These are phyloP conservation scores for Dipodascus geniculatus DNA, from an alignment of 805 yeast genomes.

Conservation along the genomic window DNA sequence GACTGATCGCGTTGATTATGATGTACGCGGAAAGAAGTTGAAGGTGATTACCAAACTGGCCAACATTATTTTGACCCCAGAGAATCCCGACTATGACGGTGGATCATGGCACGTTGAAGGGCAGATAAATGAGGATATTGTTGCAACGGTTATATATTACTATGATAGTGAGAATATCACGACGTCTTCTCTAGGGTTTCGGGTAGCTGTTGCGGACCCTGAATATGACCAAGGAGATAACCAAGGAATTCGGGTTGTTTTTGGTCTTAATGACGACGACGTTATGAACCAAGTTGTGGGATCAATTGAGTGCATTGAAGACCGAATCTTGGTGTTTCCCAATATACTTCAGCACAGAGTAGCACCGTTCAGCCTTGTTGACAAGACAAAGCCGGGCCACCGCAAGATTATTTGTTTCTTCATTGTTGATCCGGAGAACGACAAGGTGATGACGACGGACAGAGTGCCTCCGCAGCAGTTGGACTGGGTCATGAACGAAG, in stretches of 20 bases:
- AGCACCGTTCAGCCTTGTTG: conserved; percentile 28
- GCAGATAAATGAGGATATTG: conserved; percentile 30
- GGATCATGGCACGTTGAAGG: conserved; percentile 37
- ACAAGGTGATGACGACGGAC: conserved; percentile 21
- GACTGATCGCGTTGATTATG: not conserved
- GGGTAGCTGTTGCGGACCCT: conserved; percentile 25
- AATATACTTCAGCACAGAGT: conserved; percentile 31
- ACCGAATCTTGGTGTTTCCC: conserved; percentile 29
- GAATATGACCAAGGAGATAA: conserved; percentile 28
- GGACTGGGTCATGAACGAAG: conserved; percentile 24
- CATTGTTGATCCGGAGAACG: conserved; percentile 29
- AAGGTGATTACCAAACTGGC: conserved; percentile 33
- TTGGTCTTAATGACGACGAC: conserved; percentile 25
- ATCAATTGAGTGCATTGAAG: conserved; percentile 19
- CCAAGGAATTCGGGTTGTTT: conserved; percentile 19
- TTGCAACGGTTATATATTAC: conserved; percentile 32
- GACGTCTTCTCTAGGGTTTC: conserved; percentile 26
- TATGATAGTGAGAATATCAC: conserved; percentile 31
- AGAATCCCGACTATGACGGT: conserved; percentile 29
- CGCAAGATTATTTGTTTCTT: conserved; percentile 32
- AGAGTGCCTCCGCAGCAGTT: conserved; percentile 31
- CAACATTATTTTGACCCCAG: conserved; percentile 32
- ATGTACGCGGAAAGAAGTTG: conserved; percentile 13
- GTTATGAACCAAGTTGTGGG: conserved; percentile 22
- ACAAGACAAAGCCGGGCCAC: conserved; percentile 28